These are phyloP conservation scores for Lentinula lateritia DNA, from an alignment of 768 basidiomycete genomes.

Conservation along the genomic window DNA sequence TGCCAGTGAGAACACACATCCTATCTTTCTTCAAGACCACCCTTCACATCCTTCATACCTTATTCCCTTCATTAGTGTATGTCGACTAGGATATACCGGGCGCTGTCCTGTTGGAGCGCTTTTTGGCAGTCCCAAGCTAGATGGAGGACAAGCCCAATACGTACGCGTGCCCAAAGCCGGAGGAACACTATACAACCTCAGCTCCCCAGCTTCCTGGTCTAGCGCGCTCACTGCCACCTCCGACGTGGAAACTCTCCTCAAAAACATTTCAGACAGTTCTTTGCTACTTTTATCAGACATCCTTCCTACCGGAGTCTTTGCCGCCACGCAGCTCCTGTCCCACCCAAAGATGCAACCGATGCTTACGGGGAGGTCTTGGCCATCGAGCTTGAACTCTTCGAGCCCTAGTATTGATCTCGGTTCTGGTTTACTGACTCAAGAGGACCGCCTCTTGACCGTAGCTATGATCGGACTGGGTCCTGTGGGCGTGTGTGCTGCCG, in stretches of 20 bases:
- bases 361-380: conserved; percentile 56
- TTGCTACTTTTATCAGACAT: conserved; percentile 73
- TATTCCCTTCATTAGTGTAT: conserved; percentile 39
- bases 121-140: conserved; percentile 62
- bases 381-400: conserved; percentile 33
- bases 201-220: conserved; percentile 40
- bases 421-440: not conserved
- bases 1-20: conserved; percentile 56
- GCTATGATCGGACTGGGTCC: conserved; percentile 75
- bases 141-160: conserved; percentile 78
- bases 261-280: conserved; percentile 51
- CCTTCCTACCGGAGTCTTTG: conserved; percentile 76
- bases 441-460: conserved; percentile 51
- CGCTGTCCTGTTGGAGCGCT: conserved; percentile 57
- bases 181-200: conserved; percentile 67
- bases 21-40: not conserved
- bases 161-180: conserved; percentile 76
- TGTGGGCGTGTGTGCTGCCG: conserved; percentile 66
- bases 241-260: not conserved
- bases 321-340: conserved; percentile 63
- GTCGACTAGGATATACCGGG: conserved; percentile 67
- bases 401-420: not conserved
- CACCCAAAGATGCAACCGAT: conserved; percentile 68
- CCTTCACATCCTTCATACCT: not conserved
- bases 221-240: conserved; percentile 12